A percentile compares a stretch with the other conserved stretches of the same genome.
Conservation (phyloP, 805 yeast species). For the Candida ovalis region DNA sequence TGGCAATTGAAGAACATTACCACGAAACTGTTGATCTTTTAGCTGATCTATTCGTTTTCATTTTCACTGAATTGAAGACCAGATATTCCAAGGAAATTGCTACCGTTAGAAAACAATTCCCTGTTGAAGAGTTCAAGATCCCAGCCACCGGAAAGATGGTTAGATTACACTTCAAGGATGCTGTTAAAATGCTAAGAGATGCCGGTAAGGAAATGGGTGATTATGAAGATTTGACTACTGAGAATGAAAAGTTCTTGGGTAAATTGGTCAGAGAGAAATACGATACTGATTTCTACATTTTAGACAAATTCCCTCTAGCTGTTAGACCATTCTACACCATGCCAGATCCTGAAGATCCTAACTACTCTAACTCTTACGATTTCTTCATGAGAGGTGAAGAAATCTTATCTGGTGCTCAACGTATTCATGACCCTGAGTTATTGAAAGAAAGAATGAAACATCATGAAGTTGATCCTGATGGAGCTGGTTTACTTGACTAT, state of each 20-base stretch:
- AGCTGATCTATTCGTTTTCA: conserved; percentile 71
- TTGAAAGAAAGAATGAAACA: conserved; percentile 76
- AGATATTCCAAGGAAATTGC: conserved; percentile 85
- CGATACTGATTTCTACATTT: conserved; percentile 95
- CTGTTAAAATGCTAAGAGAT: conserved; percentile 78
- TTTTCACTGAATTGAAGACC: conserved; percentile 76
- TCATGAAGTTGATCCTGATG: conserved; percentile 76
- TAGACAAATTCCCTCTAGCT: conserved; percentile 97
- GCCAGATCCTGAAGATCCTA: conserved; percentile 93
- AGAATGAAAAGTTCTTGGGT: conserved; percentile 92
- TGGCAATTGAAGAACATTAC: conserved; percentile 98
- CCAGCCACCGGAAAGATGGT: conserved; percentile 96
- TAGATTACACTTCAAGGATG: conserved; percentile 84
- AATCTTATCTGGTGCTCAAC: conserved; percentile 98
- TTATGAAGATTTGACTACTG: conserved; percentile 87
- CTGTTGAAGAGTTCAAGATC: conserved; percentile 94
- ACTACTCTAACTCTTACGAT: conserved; percentile 96
- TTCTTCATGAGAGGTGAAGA: conserved; percentile 99
- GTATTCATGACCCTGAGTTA: conserved; percentile 90
- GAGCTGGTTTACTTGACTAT: conserved; percentile 85
- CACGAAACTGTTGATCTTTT: conserved; percentile 74
- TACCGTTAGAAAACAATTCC: conserved; percentile 87
- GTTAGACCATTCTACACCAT: conserved; percentile 98
- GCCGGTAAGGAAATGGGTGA: conserved; percentile 86
- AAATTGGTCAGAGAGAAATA: conserved; percentile 87